Percentiles rank a stretch among this genome's conserved stretches.
phyloP scores from a whole-genome alignment of 441 rosid species.

The Erodium chrysanthum region DNA sequence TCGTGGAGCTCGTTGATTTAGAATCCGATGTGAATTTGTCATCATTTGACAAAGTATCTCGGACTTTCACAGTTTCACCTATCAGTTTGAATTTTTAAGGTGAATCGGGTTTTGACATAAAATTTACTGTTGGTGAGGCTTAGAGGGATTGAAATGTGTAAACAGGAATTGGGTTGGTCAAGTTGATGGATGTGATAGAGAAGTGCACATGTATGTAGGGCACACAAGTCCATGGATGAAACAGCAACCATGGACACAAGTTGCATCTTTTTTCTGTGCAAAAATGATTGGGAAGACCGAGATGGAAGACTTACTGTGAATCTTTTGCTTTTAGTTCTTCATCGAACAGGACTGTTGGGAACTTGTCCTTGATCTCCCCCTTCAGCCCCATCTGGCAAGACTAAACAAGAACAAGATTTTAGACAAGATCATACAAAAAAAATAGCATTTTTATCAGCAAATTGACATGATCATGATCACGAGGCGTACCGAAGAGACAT shows the following conservation, averaged over 20 bases:
- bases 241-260: too few relatives aligned
- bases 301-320: constrained; percentile 53
- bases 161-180: too few relatives aligned
- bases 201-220: not conserved
- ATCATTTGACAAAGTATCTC: too few relatives aligned
- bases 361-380: constrained; percentile 50
- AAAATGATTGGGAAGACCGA: not conserved
- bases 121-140: too few relatives aligned
- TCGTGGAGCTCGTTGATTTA: too few relatives aligned
- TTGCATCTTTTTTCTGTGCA: too few relatives aligned
- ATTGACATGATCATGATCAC: not conserved
- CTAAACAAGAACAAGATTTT: constrained; percentile 17
- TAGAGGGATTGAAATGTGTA: too few relatives aligned
- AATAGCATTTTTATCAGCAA: constrained; percentile 4
- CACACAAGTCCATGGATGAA: too few relatives aligned
- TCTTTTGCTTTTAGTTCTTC: constrained; percentile 63
- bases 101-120: not conserved
- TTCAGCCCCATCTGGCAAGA: constrained; percentile 47
- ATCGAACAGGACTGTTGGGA: constrained; percentile 56
- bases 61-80: not conserved
- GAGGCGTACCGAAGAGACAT: constrained; percentile 40
- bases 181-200: constrained; percentile 8
- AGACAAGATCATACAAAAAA: not conserved
- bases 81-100: not conserved
- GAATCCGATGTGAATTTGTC: too few relatives aligned